Percentiles rank a stretch among this genome's conserved stretches.
phyloP scores from a whole-genome alignment of 164 flowering plant species.

The Platanus orientalis region DNA sequence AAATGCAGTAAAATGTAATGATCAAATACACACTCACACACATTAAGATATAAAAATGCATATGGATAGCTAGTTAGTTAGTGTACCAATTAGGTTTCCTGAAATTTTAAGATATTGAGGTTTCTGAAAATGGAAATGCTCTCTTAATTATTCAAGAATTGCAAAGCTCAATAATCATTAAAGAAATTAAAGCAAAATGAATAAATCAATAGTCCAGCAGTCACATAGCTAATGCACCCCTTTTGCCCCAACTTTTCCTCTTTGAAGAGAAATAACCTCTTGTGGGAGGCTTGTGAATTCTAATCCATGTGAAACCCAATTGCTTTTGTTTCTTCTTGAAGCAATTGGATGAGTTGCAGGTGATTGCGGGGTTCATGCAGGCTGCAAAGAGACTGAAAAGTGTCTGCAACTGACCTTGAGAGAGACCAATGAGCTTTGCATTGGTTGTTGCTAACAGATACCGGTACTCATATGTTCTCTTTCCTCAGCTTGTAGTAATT shows the following conservation, averaged over 20 bases:
- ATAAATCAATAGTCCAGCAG: background rate
- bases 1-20: too few species aligned
- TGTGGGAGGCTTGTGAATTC: background rate
- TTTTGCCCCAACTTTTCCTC: too few species aligned
- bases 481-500: slow-evolving; percentile 18
- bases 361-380: slow-evolving; percentile 74
- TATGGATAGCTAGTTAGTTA: too few species aligned
- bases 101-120: too few species aligned
- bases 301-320: slow-evolving; percentile 11
- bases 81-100: too few species aligned
- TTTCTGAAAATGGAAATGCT: too few species aligned
- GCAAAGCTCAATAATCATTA: background rate
- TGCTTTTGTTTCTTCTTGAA: slow-evolving; percentile 29
- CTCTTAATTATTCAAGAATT: too few species aligned
- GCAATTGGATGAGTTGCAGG: slow-evolving; percentile 98
- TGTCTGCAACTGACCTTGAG: slow-evolving; percentile 56
- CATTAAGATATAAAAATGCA: too few species aligned
- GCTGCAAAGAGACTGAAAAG: slow-evolving; percentile 86
- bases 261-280: too few species aligned
- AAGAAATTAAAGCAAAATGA: background rate
- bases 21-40: too few species aligned
- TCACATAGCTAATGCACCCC: too few species aligned
- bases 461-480: slow-evolving; percentile 16
- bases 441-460: slow-evolving; percentile 34
- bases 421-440: slow-evolving; percentile 6